A percentile compares a stretch with the other conserved stretches of the same genome.
Evolutionary conservation across 1,139 yeast species (phyloP).

Genomic region (Wickerhamomyces sp.): DNA sequence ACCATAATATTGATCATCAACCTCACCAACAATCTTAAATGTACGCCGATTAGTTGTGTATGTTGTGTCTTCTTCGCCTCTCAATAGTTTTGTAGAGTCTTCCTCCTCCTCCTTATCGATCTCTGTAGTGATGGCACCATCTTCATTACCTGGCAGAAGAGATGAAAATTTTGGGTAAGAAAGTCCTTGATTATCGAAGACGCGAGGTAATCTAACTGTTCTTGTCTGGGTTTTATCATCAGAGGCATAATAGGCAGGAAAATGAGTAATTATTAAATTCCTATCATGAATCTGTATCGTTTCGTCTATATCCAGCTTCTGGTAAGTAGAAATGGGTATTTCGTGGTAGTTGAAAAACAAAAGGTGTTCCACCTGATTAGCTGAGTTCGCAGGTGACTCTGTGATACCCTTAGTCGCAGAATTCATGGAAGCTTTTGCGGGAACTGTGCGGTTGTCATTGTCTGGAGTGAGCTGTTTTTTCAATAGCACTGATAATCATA

Average conservation of each 20-base stretch:
- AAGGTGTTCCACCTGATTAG: conserved; percentile 15
- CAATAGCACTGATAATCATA: no score
- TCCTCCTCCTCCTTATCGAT: conserved; percentile 7
- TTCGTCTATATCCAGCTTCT: conserved; percentile 16
- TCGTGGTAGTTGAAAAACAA: conserved; percentile 69
- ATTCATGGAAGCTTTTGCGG: conserved; percentile 2
- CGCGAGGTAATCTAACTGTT: conserved; percentile 60
- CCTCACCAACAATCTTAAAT: conserved; percentile 36
- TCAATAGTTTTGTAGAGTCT: neutral
- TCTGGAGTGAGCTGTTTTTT: no score
- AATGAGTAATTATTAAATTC: conserved; percentile 53
- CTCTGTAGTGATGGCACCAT: conserved; percentile 48
- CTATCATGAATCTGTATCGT: conserved; percentile 20
- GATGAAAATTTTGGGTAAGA: conserved; percentile 55
- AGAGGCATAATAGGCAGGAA: conserved; percentile 53
- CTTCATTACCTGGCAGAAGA: conserved; percentile 58
- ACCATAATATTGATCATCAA: conserved; percentile 44
- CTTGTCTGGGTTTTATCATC: conserved; percentile 37
- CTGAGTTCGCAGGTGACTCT: neutral
- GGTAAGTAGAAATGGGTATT: conserved; percentile 33
- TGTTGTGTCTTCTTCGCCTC: neutral
- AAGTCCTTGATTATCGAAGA: conserved; percentile 31
- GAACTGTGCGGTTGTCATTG: neutral
- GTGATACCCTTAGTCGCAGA: conserved; percentile 11
- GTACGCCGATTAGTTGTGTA: no score